phyloP scores from a whole-genome alignment of 805 yeast species.

The Metschnikowia lunata region DNA sequence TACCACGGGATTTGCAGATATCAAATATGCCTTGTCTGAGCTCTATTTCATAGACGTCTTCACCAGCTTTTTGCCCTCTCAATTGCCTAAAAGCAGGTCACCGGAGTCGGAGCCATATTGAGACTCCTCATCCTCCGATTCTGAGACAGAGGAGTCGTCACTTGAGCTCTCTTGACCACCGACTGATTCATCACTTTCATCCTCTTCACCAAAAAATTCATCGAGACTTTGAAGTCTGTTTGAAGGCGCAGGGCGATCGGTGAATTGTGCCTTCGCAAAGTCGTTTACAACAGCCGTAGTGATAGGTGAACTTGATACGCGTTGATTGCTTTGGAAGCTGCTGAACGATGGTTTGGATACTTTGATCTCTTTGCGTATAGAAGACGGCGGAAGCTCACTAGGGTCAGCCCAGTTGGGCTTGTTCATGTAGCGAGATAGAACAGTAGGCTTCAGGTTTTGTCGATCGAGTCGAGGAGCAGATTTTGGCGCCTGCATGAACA shows the following conservation, averaged over 20 bases:
- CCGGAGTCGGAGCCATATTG: conserved; percentile 1
- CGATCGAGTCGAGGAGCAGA: conserved; percentile 45
- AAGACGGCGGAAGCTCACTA: conserved; percentile 24
- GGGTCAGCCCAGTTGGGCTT: conserved; percentile 46
- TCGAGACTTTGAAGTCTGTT: conserved; percentile 72
- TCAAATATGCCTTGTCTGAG: too few species aligned
- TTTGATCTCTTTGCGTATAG: conserved; percentile 26
- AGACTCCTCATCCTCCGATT: conserved; percentile 18
- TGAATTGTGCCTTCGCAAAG: not conserved
- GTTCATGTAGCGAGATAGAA: conserved; percentile 18
- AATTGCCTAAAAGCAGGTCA: conserved; percentile 1
- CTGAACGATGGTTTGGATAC: not conserved
- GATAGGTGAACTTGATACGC: not conserved
- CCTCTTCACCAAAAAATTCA: conserved; percentile 63
- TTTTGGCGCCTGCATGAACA: conserved; percentile 74
- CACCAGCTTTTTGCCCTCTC: too few species aligned
- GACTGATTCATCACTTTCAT: conserved; percentile 15
- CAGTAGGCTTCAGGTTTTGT: not conserved
- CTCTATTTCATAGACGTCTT: too few species aligned
- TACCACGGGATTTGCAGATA: too few species aligned
- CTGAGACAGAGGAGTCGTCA: conserved; percentile 17
- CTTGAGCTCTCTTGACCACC: conserved; percentile 24
- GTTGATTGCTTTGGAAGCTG: not conserved
- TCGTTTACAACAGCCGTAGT: not conserved
- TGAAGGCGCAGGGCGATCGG: conserved; percentile 14